Evolutionary conservation across 306 rosid species (phyloP), one percentile per base, ranked within the genome.

Genomic region (Begonia fuchsioides): DNA sequence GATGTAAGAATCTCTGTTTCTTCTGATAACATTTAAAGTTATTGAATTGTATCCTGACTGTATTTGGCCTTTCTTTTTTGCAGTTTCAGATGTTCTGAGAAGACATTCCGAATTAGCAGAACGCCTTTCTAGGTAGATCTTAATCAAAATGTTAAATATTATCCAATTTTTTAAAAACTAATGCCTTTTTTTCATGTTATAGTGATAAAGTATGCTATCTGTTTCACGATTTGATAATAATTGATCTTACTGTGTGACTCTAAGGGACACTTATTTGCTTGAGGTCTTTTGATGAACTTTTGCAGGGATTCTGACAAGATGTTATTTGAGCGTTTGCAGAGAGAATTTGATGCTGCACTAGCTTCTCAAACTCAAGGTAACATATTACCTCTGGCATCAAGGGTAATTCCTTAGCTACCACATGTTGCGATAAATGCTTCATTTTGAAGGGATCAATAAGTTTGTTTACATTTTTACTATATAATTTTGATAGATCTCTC

Each of bases 231-330:
- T 5, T 26, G 35, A 26, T 26, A 26, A 26, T 26, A 26, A 26
- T 26, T 26, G 35, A 26, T 26, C 8, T 26, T 26, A 26, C 35
- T 26, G 5, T 26, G 35, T 26, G 3, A 3, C 35, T 26, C 35
- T 26, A 26, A 5, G 35, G 35, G 5, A 26, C 35, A 26, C 7
- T 26, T 26, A 5, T 26, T 26, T 26, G 8, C 35, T 26, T 26
- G 35, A 26, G 35, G 35, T 26, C 8, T 26, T 20, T 46, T 46
- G 16, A 46, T 19, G 3, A 14, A 10, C 17, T n/a, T 47, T 47
- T 12, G 51, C 32, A 85, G 98, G 78, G 96, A 90, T 75, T 77
- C 96, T 35, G 95, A 90, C 77, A 90, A 85, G 76, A 73, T 66
- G 66, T 61, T 82, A 60, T 71, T 68, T 59, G 92, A 85, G 69